These are phyloP conservation scores for Candida railenensis DNA, from an alignment of 805 yeast genomes.

Conservation along the genomic window DNA sequence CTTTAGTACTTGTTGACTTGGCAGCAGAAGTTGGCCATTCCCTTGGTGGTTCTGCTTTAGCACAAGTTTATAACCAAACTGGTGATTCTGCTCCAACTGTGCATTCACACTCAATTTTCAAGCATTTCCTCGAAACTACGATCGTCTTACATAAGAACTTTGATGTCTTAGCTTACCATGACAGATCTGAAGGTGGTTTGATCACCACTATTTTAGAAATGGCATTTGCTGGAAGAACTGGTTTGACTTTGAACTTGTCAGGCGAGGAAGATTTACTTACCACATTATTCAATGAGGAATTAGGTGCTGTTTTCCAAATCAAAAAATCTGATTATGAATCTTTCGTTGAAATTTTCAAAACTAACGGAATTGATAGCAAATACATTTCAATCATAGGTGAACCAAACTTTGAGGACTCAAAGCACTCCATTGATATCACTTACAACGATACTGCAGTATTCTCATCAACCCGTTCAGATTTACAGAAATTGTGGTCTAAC, in stretches of 20 bases:
- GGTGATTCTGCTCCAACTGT: conserved; percentile 86
- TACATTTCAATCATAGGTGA: conserved; percentile 65
- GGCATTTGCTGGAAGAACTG: conserved; percentile 96
- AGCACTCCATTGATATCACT: conserved; percentile 49
- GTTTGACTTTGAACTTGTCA: conserved; percentile 57
- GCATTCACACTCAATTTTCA: conserved; percentile 61
- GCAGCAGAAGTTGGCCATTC: conserved; percentile 52
- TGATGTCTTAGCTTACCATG: conserved; percentile 86
- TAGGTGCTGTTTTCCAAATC: conserved; percentile 95
- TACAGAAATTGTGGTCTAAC: conserved; percentile 82
- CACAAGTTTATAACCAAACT: conserved; percentile 88
- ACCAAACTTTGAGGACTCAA: conserved; percentile 54
- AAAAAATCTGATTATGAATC: conserved; percentile 47
- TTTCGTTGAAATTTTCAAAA: conserved; percentile 55
- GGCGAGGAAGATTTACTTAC: conserved; percentile 44
- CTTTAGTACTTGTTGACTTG: conserved; percentile 78
- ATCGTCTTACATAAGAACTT: conserved; percentile 66
- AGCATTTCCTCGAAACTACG: conserved; percentile 67
- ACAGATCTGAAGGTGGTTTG: conserved; percentile 95
- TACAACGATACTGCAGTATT: conserved; percentile 49
- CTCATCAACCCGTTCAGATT: conserved; percentile 57
- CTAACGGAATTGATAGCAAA: conserved; percentile 54
- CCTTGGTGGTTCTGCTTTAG: conserved; percentile 91
- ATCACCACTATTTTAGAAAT: conserved; percentile 83
- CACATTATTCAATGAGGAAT: conserved; percentile 83